phyloP scores from a whole-genome alignment of 2,329 filamentous ascomycete genomes.

The Didymella pomorum region DNA sequence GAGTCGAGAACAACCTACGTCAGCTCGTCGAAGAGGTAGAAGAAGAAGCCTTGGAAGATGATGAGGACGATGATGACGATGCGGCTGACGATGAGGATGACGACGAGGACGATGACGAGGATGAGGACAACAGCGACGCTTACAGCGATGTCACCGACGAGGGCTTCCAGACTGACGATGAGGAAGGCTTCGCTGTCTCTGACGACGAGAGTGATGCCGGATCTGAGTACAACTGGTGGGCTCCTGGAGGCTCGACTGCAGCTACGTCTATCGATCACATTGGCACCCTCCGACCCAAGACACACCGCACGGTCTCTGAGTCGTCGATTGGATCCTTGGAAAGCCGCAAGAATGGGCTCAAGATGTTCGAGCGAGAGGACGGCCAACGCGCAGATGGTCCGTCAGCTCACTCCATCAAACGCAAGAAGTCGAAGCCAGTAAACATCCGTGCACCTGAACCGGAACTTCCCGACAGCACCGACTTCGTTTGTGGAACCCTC shows the following conservation, averaged over 20 bases:
- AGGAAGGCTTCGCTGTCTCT: conserved; percentile 74
- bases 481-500: conserved; percentile 98
- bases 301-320: conserved; percentile 59
- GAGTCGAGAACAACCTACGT: conserved; percentile 88
- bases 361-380: conserved; percentile 35
- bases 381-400: conserved; percentile 23
- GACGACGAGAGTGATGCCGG: conserved; percentile 71
- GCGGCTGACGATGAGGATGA: conserved; percentile 55
- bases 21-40: conserved; percentile 88
- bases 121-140: conserved; percentile 53
- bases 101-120: conserved; percentile 53
- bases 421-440: conserved; percentile 58
- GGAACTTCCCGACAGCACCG: conserved; percentile 93
- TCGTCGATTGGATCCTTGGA: conserved; percentile 63
- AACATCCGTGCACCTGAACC: conserved; percentile 73
- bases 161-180: conserved; percentile 83
- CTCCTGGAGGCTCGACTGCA: conserved; percentile 59
- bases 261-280: conserved; percentile 60
- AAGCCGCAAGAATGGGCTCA: conserved; percentile 45
- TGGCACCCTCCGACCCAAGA: conserved; percentile 58
- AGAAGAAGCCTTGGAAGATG: conserved; percentile 81
- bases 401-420: conserved; percentile 36
- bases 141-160: conserved; percentile 59
- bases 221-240: conserved; percentile 73
- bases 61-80: conserved; percentile 58